A percentile compares a stretch with the other conserved stretches of the same genome.
These are phyloP conservation scores for Sextonia rubra DNA, from an alignment of 164 flowering plant species.

Conservation along the genomic window DNA sequence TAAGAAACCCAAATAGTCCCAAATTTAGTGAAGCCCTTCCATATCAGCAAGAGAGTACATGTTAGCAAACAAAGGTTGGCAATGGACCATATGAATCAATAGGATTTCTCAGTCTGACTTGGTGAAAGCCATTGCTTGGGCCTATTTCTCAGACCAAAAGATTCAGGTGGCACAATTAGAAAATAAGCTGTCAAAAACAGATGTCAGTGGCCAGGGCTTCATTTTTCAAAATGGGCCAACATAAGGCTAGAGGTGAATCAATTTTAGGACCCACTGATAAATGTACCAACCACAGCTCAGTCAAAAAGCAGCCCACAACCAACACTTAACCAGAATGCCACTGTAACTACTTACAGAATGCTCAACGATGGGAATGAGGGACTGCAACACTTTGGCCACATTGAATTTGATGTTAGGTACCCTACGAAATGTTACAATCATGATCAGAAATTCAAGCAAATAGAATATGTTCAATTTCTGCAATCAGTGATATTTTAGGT, in stretches of 20 bases:
- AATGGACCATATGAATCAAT: not conserved
- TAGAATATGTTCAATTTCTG: not conserved
- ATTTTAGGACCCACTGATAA: not conserved
- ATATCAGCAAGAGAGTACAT: not conserved
- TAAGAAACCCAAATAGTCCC: not conserved
- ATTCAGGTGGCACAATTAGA: not conserved
- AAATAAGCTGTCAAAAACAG: not conserved
- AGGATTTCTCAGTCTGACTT: too few relatives aligned
- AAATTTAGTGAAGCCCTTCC: slow-evolving; percentile 1
- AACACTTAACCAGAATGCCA: not conserved
- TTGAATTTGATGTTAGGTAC: slow-evolving; percentile 94
- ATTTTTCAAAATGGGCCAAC: too few relatives aligned
- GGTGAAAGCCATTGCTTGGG: not conserved
- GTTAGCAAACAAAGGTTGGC: not conserved
- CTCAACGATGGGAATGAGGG: slow-evolving; percentile 79
- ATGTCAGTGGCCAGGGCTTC: not conserved
- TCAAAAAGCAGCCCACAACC: not conserved
- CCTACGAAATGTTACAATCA: slow-evolving; percentile 30
- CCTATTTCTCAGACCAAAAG: not conserved
- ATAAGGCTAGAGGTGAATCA: not conserved
- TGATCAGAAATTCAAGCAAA: slow-evolving; percentile 1
- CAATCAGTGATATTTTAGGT: not conserved
- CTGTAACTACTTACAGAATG: slow-evolving; percentile 56
- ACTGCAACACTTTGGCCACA: slow-evolving; percentile 93
- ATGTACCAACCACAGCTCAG: not conserved